Percentiles rank a stretch among this genome's conserved stretches.
phyloP scores from a whole-genome alignment of 2,329 filamentous ascomycete genomes.

The Gnomoniopsis sp. region DNA sequence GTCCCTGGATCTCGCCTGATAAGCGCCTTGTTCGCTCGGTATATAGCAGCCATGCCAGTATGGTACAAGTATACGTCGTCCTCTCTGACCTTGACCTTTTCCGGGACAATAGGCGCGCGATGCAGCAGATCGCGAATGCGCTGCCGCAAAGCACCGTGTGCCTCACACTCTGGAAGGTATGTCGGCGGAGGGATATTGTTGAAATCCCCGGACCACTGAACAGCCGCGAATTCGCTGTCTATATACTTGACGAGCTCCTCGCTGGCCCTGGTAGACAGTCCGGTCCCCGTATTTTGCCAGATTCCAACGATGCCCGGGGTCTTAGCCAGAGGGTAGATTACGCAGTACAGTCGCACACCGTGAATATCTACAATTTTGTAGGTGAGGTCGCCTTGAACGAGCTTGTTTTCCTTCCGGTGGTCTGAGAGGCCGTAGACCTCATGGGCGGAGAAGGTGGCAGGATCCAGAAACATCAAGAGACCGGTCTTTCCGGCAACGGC shows the following conservation, averaged over 20 bases:
- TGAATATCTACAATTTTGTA: conserved; percentile 40
- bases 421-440: conserved; percentile 30
- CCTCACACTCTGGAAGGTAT: conserved; percentile 34
- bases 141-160: conserved; percentile 35
- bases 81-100: conserved; percentile 22
- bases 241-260: conserved; percentile 39
- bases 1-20: conserved; percentile 30
- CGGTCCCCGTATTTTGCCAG: conserved; percentile 45
- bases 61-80: conserved; percentile 51
- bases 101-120: conserved; percentile 33
- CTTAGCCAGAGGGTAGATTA: conserved; percentile 36
- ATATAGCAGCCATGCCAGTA: conserved; percentile 53
- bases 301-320: conserved; percentile 35
- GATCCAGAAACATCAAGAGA: conserved; percentile 28
- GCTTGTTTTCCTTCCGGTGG: conserved; percentile 31
- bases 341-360: conserved; percentile 40
- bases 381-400: conserved; percentile 32
- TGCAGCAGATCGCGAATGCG: conserved; percentile 40
- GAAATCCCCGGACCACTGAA: conserved; percentile 25
- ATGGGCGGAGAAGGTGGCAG: conserved; percentile 24
- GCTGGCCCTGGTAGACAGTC: conserved; percentile 43
- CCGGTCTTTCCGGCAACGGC: conserved; percentile 24
- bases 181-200: conserved; percentile 30
- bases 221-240: conserved; percentile 29
- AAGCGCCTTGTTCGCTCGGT: conserved; percentile 37